Evolutionary conservation across 2,329 filamentous ascomycete species (phyloP), one percentile per base, ranked within the genome.

Genomic region (Phaeophleospora eucalypticola): DNA sequence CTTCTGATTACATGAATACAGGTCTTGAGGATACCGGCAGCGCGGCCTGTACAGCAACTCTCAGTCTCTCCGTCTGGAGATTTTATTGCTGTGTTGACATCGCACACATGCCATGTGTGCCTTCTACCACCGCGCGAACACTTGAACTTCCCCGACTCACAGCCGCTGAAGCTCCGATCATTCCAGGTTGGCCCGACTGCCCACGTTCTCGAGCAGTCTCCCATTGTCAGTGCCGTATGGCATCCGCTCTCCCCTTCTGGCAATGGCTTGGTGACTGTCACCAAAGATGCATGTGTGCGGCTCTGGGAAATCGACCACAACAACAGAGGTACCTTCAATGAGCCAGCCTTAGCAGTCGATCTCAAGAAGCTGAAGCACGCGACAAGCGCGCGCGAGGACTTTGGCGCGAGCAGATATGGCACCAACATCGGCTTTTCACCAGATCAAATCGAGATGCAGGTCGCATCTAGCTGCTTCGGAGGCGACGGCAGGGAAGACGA

Each of bases 161-260:
- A 79, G 8, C 81, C 84, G 4, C 76, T 95, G 60, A 87, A 87
- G 62, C 77, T 90, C 21, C 94, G 88, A 67, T 88, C 88, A 43
- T 94, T 88, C 70, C 91, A 91, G 16, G 76, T 97, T n/a, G 91
- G 91, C 1, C 89, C 90, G 21, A 94, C 89, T 2, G 89, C 86
- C 3, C 91, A 97, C 68, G 89, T 96, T 40, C 84, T 90, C 41
- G 88, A 91, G 38, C 84, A 89, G 56, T 81, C 89, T 6, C 81
- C 87, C 1, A 77, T 98, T 46, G 83, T 84, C 17, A 88, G 89
- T 1, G 86, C 84, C 3, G 61, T 96, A 48, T 98, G 93, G 91
- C 93, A 98, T 69, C 93, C 93, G 1, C 74, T 97, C 0, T 90
- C 90, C 1, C 83, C 91, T 9, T 81, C 86, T 51, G 87, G 87